Evolutionary conservation across 1,284 basidiomycete species (phyloP), one percentile per base, ranked within the genome.

Genomic region (Austroboletus novae-zelandiae): DNA sequence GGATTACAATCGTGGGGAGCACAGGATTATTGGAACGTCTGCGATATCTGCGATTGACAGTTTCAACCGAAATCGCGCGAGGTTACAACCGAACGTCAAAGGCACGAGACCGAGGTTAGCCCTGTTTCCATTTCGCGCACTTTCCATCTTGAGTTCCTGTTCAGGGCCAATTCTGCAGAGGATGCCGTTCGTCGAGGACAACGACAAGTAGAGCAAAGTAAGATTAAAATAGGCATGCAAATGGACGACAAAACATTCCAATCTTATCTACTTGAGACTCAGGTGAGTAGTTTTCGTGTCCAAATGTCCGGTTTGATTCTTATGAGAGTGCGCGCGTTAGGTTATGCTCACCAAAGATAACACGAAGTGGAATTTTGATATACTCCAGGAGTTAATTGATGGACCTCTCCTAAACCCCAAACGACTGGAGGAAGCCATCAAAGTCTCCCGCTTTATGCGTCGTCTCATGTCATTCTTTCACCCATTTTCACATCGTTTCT

Each of bases 401-500:
- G 96, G 97, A 0, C 93, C 95, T 1, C 72, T 99, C 44, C 76
- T 94, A 43, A 96, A 95, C 61, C 84, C 93, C 1, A 92, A 91
- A 62, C 78, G 97, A n/a, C 79, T 99, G 64, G 97, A 99, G 61
- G 97, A 99, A 70, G 93, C 92, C 2, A 91, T 96, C 65, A 90
- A 88, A 64, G 91, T 88, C 11, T 88, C 91, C 15, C 87, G 93
- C 62, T 94, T 97, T 58, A 84, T 97, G 52, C 81, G 88, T 34
- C 80, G 92, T 30, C 72, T 99, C 15, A 85, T 98, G 76, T 81
- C 85, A 2, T 99, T 99, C 74, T 98, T 89, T 64, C 91, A 97
- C 66, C 97, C 97, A 1, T 90, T 91, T 66, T 61, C 66, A n/a
- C 87, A 72, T 54, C 83, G 90, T 29, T 99, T 97, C 69, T 89